These are phyloP conservation scores for Psilocybe azurescens DNA, from an alignment of 768 basidiomycete genomes.

Conservation along the genomic window DNA sequence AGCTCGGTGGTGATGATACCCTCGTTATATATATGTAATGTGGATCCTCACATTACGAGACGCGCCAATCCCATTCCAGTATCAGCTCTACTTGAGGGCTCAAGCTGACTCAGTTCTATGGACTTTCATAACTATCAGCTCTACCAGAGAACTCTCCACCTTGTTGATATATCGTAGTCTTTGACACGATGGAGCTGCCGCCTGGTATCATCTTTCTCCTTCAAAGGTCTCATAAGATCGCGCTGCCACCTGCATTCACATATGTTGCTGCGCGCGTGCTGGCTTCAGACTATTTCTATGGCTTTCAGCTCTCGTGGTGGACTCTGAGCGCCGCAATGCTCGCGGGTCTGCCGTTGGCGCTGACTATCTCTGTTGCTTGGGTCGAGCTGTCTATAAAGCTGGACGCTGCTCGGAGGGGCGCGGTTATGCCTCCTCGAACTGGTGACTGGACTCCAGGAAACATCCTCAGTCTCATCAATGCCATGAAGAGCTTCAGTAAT, in stretches of 20 bases:
- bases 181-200: slow-evolving; percentile 23
- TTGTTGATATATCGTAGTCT: too few species aligned
- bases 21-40: too few species aligned
- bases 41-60: too few species aligned
- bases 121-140: too few species aligned
- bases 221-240: slow-evolving; percentile 22
- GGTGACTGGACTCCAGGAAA: slow-evolving; percentile 26
- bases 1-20: too few species aligned
- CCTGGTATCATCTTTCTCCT: slow-evolving; percentile 32
- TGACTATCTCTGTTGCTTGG: slow-evolving; percentile 20
- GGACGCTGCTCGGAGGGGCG: slow-evolving; percentile 25
- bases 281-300: not conserved
- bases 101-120: too few species aligned
- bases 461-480: slow-evolving; percentile 15
- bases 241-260: slow-evolving; percentile 25
- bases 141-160: too few species aligned
- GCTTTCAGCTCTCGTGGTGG: slow-evolving; percentile 14
- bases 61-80: too few species aligned
- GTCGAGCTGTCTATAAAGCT: slow-evolving; percentile 19
- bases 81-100: too few species aligned
- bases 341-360: slow-evolving; percentile 23
- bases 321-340: slow-evolving; percentile 14
- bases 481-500: slow-evolving; percentile 25
- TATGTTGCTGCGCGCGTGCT: slow-evolving; percentile 16
- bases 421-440: slow-evolving; percentile 23